phyloP scores from a whole-genome alignment of 106 monocot genomes.

The Hemerocallis citrina region DNA sequence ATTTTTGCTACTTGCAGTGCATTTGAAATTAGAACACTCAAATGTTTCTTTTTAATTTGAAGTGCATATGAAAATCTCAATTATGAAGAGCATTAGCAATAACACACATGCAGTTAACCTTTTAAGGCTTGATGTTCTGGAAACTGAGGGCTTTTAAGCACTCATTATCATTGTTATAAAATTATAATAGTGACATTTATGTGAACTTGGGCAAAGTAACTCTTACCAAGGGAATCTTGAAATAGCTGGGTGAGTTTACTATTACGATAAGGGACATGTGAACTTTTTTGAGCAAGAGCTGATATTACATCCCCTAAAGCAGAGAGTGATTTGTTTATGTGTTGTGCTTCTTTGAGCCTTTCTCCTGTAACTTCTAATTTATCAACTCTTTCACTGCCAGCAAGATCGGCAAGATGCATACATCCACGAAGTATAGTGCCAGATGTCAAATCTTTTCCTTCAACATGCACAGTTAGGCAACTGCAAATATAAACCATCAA shows the following conservation, averaged over 20 bases:
- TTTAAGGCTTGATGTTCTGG: too few species aligned
- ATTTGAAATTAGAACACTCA: too few species aligned
- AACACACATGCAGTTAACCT: too few species aligned
- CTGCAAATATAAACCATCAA: slow-evolving; percentile 35
- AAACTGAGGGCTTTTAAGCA: too few species aligned
- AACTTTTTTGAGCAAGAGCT: slow-evolving; percentile 77
- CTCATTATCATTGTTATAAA: too few species aligned
- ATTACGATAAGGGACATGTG: slow-evolving; percentile 95
- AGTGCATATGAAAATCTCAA: too few species aligned
- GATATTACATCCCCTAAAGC: slow-evolving; percentile 96
- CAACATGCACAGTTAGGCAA: slow-evolving; percentile 93
- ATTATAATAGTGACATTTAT: too few species aligned
- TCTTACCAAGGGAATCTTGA: slow-evolving; percentile 94
- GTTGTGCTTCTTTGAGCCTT: slow-evolving; percentile 91
- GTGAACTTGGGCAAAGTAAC: background rate
- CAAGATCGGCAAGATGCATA: slow-evolving; percentile 97
- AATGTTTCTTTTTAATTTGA: too few species aligned
- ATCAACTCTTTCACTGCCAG: slow-evolving; percentile 95
- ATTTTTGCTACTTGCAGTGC: too few species aligned
- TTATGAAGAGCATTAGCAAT: too few species aligned
- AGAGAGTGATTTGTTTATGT: slow-evolving; percentile 95
- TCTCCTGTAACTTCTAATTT: slow-evolving; percentile 97
- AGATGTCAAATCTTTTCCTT: slow-evolving; percentile 85
- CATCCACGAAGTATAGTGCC: slow-evolving; percentile 80
- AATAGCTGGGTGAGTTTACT: slow-evolving; percentile 97